Evolutionary conservation across 1,139 yeast genomes (phyloP).

Genomic region (Tardiomyces digboiensis): DNA sequence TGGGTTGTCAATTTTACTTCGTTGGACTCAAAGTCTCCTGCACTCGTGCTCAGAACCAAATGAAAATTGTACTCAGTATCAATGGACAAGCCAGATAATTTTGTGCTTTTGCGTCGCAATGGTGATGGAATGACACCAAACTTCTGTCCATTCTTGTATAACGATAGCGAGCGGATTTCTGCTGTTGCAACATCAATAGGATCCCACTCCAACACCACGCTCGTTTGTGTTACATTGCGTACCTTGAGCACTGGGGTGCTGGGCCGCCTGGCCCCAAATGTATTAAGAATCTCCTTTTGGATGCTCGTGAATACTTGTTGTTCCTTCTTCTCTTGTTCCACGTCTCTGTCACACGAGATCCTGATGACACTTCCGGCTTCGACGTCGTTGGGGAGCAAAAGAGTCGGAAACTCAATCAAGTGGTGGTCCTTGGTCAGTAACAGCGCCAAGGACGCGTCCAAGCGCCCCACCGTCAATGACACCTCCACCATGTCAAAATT

Average conservation of each 20-base stretch:
- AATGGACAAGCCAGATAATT: slow-evolving; percentile 83
- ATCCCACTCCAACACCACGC: slow-evolving; percentile 95
- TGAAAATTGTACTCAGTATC: slow-evolving; percentile 78
- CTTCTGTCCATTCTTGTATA: slow-evolving; percentile 72
- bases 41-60: slow-evolving; percentile 75
- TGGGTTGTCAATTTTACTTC: slow-evolving; percentile 69
- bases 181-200: slow-evolving; percentile 78
- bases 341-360: slow-evolving; percentile 74
- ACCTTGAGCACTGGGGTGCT: slow-evolving; percentile 58
- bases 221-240: slow-evolving; percentile 84
- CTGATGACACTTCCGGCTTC: slow-evolving; percentile 91
- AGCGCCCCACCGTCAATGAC: slow-evolving; percentile 87
- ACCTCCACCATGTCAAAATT: slow-evolving; percentile 83
- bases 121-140: slow-evolving; percentile 87
- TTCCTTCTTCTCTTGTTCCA: slow-evolving; percentile 57
- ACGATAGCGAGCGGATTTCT: slow-evolving; percentile 60
- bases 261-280: slow-evolving; percentile 73
- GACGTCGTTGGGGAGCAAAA: slow-evolving; percentile 82
- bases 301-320: slow-evolving; percentile 46
- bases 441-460: slow-evolving; percentile 91
- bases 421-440: slow-evolving; percentile 89
- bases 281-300: slow-evolving; percentile 63
- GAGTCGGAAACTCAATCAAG: slow-evolving; percentile 91
- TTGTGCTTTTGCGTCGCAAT: slow-evolving; percentile 67
- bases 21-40: slow-evolving; percentile 73